phyloP scores from a whole-genome alignment of 2,329 filamentous ascomycete genomes.

The Rhinocladiella mackenziei region DNA sequence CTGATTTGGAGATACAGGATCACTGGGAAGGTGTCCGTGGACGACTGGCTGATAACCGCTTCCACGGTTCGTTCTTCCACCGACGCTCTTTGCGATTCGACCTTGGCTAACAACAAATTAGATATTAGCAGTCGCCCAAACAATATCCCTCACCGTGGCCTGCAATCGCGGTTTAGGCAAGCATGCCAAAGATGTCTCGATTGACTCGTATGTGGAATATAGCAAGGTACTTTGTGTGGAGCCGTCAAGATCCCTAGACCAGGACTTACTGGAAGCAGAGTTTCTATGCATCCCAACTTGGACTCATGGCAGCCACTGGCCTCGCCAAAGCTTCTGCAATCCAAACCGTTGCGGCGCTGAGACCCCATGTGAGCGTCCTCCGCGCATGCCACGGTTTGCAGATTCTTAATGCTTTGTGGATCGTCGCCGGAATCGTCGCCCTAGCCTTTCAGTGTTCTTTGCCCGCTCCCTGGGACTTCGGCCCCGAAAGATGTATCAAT shows the following conservation, averaged over 20 bases:
- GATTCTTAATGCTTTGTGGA: slow-evolving; percentile 16
- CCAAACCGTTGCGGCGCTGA: not conserved
- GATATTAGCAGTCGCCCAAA: not conserved
- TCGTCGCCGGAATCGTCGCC: slow-evolving; percentile 12
- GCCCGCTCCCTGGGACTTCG: slow-evolving; percentile 20
- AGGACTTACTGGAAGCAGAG: not conserved
- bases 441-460: slow-evolving; percentile 24
- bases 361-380: not conserved
- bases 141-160: not conserved
- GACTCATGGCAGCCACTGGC: not conserved
- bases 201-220: not conserved
- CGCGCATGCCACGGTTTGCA: slow-evolving; percentile 10
- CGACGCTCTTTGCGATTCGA: not conserved
- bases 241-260: not conserved
- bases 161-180: not conserved
- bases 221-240: not conserved
- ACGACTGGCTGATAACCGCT: slow-evolving; percentile 1
- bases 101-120: not conserved
- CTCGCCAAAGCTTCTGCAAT: not conserved
- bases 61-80: not conserved
- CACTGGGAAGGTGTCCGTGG: not conserved
- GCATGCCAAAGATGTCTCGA: not conserved
- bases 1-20: not conserved
- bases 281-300: not conserved
- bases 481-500: slow-evolving; percentile 18